These are phyloP conservation scores for Blastobotrys serpentis DNA, from an alignment of 1,139 yeast genomes.

Conservation along the genomic window DNA sequence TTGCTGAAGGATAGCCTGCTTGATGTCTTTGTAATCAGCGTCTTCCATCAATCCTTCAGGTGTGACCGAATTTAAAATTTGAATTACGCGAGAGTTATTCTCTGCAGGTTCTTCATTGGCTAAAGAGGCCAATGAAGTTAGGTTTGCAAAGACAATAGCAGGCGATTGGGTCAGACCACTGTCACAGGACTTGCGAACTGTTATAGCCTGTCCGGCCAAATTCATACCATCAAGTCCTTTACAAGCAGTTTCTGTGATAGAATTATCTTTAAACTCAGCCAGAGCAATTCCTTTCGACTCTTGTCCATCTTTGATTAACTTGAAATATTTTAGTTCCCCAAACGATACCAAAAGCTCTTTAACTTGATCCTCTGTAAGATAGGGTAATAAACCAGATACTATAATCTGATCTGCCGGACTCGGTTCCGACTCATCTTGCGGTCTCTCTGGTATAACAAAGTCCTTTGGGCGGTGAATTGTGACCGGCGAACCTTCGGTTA, in stretches of 20 bases:
- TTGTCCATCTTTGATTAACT: constrained; percentile 34
- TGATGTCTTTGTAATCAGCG: constrained; percentile 49
- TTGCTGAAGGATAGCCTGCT: constrained; percentile 53
- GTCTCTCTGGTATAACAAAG: constrained; percentile 48
- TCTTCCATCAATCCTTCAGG: constrained; percentile 62
- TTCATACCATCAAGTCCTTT: constrained; percentile 36
- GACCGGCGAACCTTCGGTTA: constrained; percentile 29
- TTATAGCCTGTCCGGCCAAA: constrained; percentile 36
- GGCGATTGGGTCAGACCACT: constrained; percentile 34
- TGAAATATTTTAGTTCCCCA: constrained; percentile 40
- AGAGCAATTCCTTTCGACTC: constrained; percentile 48
- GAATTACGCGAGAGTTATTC: constrained; percentile 50
- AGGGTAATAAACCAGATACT: constrained; percentile 44
- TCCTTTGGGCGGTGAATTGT: constrained; percentile 38
- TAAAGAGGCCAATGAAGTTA: constrained; percentile 28
- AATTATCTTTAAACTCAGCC: constrained; percentile 39
- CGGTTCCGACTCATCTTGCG: constrained; percentile 15
- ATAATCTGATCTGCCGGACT: constrained; percentile 41
- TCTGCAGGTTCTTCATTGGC: constrained; percentile 16
- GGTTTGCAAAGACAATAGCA: constrained; percentile 20
- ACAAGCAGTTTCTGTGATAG: constrained; percentile 33
- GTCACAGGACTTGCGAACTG: constrained; percentile 38
- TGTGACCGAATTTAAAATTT: constrained; percentile 63
- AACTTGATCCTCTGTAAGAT: constrained; percentile 41
- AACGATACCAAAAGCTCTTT: constrained; percentile 40